Percentiles rank a stretch among this genome's conserved stretches.
These are phyloP conservation scores for Phialemonium atrogriseum DNA, from an alignment of 2,329 filamentous ascomycete species.

Conservation along the genomic window DNA sequence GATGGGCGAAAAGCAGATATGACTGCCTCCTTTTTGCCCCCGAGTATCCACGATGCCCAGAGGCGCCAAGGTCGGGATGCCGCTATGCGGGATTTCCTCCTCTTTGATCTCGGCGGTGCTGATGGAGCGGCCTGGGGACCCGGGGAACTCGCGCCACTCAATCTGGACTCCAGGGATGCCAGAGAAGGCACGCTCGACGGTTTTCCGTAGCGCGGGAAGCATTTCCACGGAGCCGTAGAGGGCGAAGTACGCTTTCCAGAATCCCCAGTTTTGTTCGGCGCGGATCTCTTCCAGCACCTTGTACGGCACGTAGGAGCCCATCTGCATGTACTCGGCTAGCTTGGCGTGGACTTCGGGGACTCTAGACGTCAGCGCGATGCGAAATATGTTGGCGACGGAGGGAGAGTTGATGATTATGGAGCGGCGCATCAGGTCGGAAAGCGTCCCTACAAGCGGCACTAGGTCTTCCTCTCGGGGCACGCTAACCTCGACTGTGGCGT, in stretches of 20 bases:
- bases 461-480: slow-evolving; percentile 13
- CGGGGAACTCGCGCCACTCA: too few relatives aligned
- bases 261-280: slow-evolving; percentile 2
- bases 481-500: slow-evolving; percentile 4
- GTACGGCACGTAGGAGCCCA: too few relatives aligned
- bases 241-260: slow-evolving; percentile 1
- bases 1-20: slow-evolving; percentile 5
- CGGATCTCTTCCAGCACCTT: too few relatives aligned
- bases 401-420: slow-evolving; percentile 29
- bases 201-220: not conserved
- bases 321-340: slow-evolving; percentile 3
- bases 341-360: slow-evolving; percentile 3
- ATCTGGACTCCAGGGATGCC: too few relatives aligned
- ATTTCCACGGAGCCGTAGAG: not conserved
- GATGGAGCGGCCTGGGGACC: too few relatives aligned
- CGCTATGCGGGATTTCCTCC: slow-evolving; percentile 7
- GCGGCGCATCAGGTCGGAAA: slow-evolving; percentile 11
- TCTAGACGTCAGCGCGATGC: slow-evolving; percentile 3
- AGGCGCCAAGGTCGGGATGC: not conserved
- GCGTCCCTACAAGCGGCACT: slow-evolving; percentile 17
- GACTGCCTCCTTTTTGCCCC: not conserved
- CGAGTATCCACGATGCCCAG: not conserved
- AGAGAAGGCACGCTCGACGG: not conserved
- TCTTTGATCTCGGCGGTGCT: too few relatives aligned
- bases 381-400: slow-evolving; percentile 24